Percentiles rank a stretch among this genome's conserved stretches.
Evolutionary conservation across 805 yeast genomes (phyloP).

Genomic region (Tetrapisispora arboricola): DNA sequence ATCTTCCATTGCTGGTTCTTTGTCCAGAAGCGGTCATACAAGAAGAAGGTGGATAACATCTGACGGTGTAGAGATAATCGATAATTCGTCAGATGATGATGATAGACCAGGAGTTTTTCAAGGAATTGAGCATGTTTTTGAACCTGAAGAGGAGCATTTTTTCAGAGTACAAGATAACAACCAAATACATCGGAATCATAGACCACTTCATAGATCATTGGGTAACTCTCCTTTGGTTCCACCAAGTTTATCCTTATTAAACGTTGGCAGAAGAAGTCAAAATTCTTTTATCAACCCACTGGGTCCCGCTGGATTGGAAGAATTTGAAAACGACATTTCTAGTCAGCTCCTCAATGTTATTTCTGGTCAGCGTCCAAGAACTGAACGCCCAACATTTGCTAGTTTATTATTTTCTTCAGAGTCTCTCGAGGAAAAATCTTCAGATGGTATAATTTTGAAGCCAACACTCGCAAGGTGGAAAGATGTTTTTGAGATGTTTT

Average conservation of each 20-base stretch:
- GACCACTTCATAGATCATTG: slow-evolving; percentile 12
- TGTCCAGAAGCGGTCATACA: slow-evolving; percentile 13
- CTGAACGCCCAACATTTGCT: slow-evolving; percentile 21
- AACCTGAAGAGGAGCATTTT: slow-evolving; percentile 19
- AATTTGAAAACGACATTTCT: slow-evolving; percentile 24
- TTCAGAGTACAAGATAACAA: slow-evolving; percentile 21
- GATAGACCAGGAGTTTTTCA: slow-evolving; percentile 24
- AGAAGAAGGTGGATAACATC: slow-evolving; percentile 24
- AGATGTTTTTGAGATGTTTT: slow-evolving; percentile 44
- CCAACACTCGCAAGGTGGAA: slow-evolving; percentile 64
- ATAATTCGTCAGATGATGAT: slow-evolving; percentile 23
- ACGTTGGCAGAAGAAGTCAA: slow-evolving; percentile 21
- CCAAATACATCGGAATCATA: slow-evolving; percentile 15
- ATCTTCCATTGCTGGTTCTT: slow-evolving; percentile 10
- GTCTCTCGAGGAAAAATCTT: slow-evolving; percentile 23
- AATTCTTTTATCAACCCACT: slow-evolving; percentile 26
- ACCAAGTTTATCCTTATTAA: slow-evolving; percentile 23
- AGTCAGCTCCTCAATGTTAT: slow-evolving; percentile 20
- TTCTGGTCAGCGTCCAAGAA: slow-evolving; percentile 18
- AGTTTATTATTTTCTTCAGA: slow-evolving; percentile 25
- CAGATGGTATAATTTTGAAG: slow-evolving; percentile 25
- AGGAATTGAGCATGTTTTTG: slow-evolving; percentile 26
- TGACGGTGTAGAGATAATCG: slow-evolving; percentile 22
- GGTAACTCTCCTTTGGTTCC: slow-evolving; percentile 15
- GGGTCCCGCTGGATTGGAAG: slow-evolving; percentile 28